A percentile compares a stretch with the other conserved stretches of the same genome.
Conservation (phyloP, 2,329 filamentous ascomycete species). For the Parastagonospora nodorum region DNA sequence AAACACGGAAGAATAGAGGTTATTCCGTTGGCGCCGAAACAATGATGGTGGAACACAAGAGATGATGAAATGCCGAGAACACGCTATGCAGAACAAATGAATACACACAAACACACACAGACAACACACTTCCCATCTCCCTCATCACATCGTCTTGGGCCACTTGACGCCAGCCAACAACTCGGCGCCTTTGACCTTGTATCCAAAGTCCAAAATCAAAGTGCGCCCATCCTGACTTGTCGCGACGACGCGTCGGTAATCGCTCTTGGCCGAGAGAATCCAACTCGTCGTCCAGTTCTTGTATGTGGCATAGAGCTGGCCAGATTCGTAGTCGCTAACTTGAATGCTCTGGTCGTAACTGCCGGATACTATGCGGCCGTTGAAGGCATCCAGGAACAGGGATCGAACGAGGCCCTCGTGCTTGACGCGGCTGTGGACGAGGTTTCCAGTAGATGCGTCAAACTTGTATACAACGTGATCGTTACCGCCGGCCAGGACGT, state of each 20-base stretch:
- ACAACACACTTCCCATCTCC: no score
- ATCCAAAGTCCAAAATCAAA: slow-evolving; percentile 90
- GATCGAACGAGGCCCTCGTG: slow-evolving; percentile 87
- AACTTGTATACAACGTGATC: slow-evolving; percentile 96
- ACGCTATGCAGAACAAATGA: no score
- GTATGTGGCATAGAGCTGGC: slow-evolving; percentile 78
- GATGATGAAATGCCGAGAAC: no score
- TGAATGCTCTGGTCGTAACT: slow-evolving; percentile 97
- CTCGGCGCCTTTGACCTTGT: slow-evolving; percentile 59
- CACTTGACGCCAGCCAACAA: slow-evolving; percentile 42
- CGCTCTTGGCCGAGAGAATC: slow-evolving; percentile 94
- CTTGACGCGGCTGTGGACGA: slow-evolving; percentile 78
- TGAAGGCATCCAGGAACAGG: slow-evolving; percentile 86
- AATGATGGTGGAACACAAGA: no score
- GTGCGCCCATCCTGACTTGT: slow-evolving; percentile 94
- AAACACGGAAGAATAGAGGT: no score
- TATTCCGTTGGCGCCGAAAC: no score
- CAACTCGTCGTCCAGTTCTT: slow-evolving; percentile 96
- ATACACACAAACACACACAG: no score
- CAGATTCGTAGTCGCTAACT: slow-evolving; percentile 86
- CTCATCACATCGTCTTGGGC: no score
- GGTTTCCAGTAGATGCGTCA: slow-evolving; percentile 87
- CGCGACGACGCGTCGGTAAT: slow-evolving; percentile 92
- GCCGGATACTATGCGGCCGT: slow-evolving; percentile 84
- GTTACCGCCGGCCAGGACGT: slow-evolving; percentile 91